A percentile compares a stretch with the other conserved stretches of the same genome.
These are phyloP conservation scores for Hymenoscyphus albidus DNA, from an alignment of 2,329 filamentous ascomycete species.

Conservation along the genomic window DNA sequence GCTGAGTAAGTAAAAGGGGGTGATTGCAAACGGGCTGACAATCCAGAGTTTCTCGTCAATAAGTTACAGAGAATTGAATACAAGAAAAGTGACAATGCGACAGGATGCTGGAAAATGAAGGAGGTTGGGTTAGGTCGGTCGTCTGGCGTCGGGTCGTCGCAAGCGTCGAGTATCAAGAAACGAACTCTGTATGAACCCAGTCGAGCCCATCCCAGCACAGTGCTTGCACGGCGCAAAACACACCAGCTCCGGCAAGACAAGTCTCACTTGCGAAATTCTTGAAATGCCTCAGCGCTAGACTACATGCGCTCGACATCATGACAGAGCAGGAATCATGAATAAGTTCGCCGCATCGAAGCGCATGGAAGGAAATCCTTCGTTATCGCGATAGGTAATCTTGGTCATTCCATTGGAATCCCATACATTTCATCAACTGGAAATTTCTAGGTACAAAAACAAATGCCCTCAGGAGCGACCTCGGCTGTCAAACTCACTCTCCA, in stretches of 20 bases:
- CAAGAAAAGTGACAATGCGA: neutral
- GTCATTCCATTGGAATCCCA: too few relatives aligned
- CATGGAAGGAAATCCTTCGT: neutral
- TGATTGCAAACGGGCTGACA: neutral
- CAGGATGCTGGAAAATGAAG: neutral
- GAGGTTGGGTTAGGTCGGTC: neutral
- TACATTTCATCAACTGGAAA: too few relatives aligned
- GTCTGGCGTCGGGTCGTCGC: neutral
- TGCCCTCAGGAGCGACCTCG: neutral
- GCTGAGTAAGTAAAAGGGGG: neutral
- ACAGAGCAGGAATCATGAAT: neutral
- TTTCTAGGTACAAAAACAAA: neutral
- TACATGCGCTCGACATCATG: slow-evolving; percentile 2
- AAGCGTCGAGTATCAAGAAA: slow-evolving; percentile 3
- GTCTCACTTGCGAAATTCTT: neutral
- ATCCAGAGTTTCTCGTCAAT: neutral
- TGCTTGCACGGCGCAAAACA: neutral
- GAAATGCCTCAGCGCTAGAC: slow-evolving; percentile 9
- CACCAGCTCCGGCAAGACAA: neutral
- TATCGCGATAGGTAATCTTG: neutral
- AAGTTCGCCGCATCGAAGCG: neutral
- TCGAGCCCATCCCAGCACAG: neutral
- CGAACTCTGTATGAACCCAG: slow-evolving; percentile 14
- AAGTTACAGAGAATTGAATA: neutral
- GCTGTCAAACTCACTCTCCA: neutral